These are phyloP conservation scores for Fusarium oxysporum DNA, from an alignment of 2,329 filamentous ascomycete genomes.

Conservation along the genomic window DNA sequence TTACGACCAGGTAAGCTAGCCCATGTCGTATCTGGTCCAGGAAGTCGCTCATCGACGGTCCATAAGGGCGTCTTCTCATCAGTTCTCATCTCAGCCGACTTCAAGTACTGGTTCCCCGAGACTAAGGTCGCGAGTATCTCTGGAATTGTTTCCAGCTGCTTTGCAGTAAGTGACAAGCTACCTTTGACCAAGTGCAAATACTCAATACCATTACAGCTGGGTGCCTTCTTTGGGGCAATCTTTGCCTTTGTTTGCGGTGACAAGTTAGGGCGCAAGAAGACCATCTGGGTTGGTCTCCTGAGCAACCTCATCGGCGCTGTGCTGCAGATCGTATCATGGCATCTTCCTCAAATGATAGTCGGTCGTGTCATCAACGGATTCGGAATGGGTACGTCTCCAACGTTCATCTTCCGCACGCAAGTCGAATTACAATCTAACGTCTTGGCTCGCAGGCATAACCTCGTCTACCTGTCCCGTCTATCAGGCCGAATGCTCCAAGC, in stretches of 20 bases:
- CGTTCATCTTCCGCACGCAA: neutral
- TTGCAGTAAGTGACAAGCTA: neutral
- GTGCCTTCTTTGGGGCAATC: neutral
- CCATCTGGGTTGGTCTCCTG: neutral
- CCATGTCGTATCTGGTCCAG: rapidly evolving
- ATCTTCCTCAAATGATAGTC: neutral
- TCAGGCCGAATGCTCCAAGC: neutral
- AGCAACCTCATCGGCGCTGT: neutral
- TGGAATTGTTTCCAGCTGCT: neutral
- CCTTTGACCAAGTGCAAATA: no score
- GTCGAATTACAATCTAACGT: neutral
- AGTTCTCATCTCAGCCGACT: neutral
- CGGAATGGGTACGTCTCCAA: neutral
- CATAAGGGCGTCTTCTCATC: neutral
- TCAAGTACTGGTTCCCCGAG: neutral
- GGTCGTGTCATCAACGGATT: neutral
- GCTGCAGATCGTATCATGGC: neutral
- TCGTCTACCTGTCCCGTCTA: neutral
- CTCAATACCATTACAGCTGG: neutral
- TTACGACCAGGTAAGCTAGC: neutral
- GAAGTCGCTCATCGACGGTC: neutral
- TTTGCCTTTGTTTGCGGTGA: neutral
- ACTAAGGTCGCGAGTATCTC: neutral
- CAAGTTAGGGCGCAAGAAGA: neutral
- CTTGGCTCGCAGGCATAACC: neutral